A percentile compares a stretch with the other conserved stretches of the same genome.
Conservation (phyloP, 1,284 basidiomycete species). For the Caloboletus firmus region DNA sequence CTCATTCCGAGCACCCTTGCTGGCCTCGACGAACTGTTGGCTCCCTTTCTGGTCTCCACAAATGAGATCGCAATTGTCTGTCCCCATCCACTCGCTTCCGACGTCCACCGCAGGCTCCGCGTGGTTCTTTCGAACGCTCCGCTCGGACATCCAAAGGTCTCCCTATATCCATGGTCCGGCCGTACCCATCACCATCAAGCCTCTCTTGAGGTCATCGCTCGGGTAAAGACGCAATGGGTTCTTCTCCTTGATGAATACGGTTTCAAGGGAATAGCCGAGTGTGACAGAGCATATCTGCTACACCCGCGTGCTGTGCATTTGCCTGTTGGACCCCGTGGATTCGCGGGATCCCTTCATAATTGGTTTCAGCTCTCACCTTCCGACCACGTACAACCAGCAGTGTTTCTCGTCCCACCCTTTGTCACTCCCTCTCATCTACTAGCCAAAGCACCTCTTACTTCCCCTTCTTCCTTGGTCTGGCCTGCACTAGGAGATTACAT, state of each 20-base stretch:
- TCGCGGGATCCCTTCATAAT: constrained; percentile 27
- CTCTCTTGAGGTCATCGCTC: constrained; percentile 32
- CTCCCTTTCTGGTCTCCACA: constrained; percentile 38
- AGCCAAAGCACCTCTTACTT: constrained; percentile 18
- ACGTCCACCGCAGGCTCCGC: constrained; percentile 40
- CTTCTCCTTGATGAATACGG: constrained; percentile 52
- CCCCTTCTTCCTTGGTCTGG: constrained; percentile 41
- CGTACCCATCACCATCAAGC: constrained; percentile 32
- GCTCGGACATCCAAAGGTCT: constrained; percentile 42
- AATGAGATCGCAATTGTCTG: constrained; percentile 51
- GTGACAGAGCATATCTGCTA: constrained; percentile 39
- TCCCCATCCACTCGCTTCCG: constrained; percentile 39
- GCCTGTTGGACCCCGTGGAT: constrained; percentile 49
- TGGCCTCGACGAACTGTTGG: constrained; percentile 36
- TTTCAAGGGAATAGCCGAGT: constrained; percentile 33
- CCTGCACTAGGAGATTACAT: constrained; percentile 39
- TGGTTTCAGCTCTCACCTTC: constrained; percentile 34
- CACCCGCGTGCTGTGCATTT: constrained; percentile 37
- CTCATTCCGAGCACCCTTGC: constrained; percentile 40
- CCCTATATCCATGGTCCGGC: constrained; percentile 39
- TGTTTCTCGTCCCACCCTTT: constrained; percentile 59
- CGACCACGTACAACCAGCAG: constrained; percentile 37
- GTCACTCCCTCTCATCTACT: constrained; percentile 38
- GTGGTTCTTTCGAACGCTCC: constrained; percentile 30
- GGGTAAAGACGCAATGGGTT: constrained; percentile 47